Base-by-base conservation (phyloP, 2,329 filamentous ascomycete genomes). In the Colletotrichum sp. region DNA sequence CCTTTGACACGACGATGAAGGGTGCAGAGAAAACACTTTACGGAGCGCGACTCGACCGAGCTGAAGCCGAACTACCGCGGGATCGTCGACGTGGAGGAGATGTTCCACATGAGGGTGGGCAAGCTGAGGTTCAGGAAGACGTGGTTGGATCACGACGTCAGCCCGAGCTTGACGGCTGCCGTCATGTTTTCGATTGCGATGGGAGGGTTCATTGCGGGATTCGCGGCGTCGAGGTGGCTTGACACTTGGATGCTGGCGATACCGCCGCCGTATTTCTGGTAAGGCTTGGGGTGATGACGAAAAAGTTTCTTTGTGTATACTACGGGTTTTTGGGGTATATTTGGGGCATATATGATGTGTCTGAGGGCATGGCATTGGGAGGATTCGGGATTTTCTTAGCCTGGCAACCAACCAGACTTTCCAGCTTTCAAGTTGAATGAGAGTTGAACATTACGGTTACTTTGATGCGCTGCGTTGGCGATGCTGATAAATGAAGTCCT, bases 31-130 rank as follows among this genome's bases (percentile, higher is more conserved):
- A 76, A 75, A 14, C 52, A 58, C 48, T 61, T 32, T 14, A 56
- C 74, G 8, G 63, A 62, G 21, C 67, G 76, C 34, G 36, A 18
- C 4, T 77, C 76, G 28, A 64, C 13, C 43, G 58, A 74, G 52
- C 52, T 63, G 52, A 71, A 69, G 38, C 74, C 76, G 14, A 70
- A 62, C 21, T 63, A 56, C 26, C 36, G 58, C n/a, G 74, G 59
- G 12, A 43, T 56, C 8, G 70, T 77, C 36, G 74, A 77, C 38
- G 74, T 77, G 24, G 28, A 77, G 8, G 83, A 84, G 76, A 70
- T 84, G 30, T 84, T 83, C 69, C 80, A 81, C 78, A 81, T 84
- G 80, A 80, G 82, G n/a, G 74, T 84, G 38, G 81, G 82, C 34
- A 78, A 71, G 32, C 73, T 84, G 68, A 74, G 78, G 10, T 78